phyloP scores from a whole-genome alignment of 2,329 filamentous ascomycete genomes.

The Arthroderma sp. region DNA sequence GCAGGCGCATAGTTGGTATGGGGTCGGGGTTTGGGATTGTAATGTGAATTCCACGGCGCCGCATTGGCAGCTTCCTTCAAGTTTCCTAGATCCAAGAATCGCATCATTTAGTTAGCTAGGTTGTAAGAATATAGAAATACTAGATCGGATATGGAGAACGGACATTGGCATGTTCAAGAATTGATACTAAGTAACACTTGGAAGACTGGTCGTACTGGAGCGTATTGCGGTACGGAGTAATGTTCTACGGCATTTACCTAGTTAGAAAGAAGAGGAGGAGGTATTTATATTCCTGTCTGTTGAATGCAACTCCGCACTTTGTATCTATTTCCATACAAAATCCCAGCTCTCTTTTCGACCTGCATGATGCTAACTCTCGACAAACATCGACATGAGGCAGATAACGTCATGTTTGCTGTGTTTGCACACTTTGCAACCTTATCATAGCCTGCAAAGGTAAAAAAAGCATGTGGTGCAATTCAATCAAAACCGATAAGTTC shows the following conservation, averaged over 20 bases:
- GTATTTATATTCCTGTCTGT: no score
- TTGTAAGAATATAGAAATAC: background rate
- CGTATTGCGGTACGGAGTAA: no score
- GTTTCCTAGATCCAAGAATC: slow-evolving; percentile 22
- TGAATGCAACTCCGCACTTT: no score
- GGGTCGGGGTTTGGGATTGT: slow-evolving; percentile 34
- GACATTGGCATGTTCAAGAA: slow-evolving; percentile 16
- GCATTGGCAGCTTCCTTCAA: slow-evolving; percentile 38
- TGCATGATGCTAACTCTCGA: no score
- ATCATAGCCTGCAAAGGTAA: background rate
- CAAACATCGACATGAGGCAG: no score
- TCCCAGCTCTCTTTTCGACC: no score
- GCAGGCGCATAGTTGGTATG: slow-evolving; percentile 37
- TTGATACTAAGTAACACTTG: no score
- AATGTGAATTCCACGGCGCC: slow-evolving; percentile 35
- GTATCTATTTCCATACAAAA: no score
- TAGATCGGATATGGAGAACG: slow-evolving; percentile 4
- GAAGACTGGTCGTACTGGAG: no score
- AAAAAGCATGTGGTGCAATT: background rate
- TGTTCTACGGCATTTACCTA: no score
- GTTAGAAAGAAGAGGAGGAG: no score
- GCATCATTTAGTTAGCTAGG: background rate
- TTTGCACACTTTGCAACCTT: slow-evolving; percentile 20
- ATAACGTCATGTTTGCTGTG: slow-evolving; percentile 9
- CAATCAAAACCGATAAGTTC: no score